phyloP scores from a whole-genome alignment of 768 basidiomycete genomes.

The Holtermannia corniformis region DNA sequence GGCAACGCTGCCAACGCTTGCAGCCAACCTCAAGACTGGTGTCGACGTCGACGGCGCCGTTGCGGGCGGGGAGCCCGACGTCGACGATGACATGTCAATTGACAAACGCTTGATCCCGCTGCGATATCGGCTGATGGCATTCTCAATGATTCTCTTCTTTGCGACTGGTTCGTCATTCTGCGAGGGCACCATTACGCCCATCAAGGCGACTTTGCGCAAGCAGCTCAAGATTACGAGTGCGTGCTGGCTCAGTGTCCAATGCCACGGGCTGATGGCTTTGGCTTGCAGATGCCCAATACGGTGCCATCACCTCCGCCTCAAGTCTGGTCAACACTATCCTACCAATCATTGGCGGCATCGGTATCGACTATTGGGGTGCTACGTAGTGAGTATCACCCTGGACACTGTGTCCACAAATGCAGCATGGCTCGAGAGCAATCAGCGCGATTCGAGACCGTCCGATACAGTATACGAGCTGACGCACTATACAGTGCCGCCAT shows the following conservation, averaged over 20 bases:
- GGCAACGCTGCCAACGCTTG: too few species aligned
- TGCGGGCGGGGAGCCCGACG: too few species aligned
- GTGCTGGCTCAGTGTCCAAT: background rate
- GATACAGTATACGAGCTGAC: too few species aligned
- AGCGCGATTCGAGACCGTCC: background rate
- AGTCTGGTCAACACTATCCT: constrained; percentile 37
- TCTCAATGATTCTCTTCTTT: constrained; percentile 31
- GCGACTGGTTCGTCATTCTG: constrained; percentile 20
- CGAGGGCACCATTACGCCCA: constrained; percentile 14
- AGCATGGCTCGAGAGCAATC: background rate
- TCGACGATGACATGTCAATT: background rate
- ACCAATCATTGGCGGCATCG: constrained; percentile 36
- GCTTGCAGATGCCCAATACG: constrained; percentile 29
- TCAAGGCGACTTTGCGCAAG: constrained; percentile 24
- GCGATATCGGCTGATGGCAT: constrained; percentile 17
- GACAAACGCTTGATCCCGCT: constrained; percentile 13
- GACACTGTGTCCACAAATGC: too few species aligned
- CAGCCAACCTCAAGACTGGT: too few species aligned
- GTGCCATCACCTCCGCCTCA: constrained; percentile 30
- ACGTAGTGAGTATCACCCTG: constrained; percentile 21
- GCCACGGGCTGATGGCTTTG: constrained; percentile 1
- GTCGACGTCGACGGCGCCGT: too few species aligned
- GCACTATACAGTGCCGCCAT: constrained; percentile 23
- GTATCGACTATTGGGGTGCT: constrained; percentile 40
- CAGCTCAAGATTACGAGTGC: constrained; percentile 24